Evolutionary conservation across 805 yeast species (phyloP), one percentile per base, ranked within the genome.

Genomic region (Yamadazyma paraphyllophila): DNA sequence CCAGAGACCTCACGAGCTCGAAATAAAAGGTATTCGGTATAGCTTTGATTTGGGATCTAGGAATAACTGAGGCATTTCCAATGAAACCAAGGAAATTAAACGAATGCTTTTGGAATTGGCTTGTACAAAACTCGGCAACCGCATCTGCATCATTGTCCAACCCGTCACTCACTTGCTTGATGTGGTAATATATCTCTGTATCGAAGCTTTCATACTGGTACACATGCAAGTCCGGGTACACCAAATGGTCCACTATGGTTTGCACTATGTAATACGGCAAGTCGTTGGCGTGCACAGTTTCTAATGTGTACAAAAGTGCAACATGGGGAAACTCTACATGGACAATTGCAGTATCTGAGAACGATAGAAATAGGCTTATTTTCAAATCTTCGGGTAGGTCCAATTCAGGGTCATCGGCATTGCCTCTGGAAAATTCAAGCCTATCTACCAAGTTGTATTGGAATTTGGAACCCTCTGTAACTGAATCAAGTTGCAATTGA

Each of bases 251-350:
- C 11, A 62, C 34, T 4, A 68, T 48, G 2, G 67, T 60, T 52
- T 81, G 85, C 0, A 85, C 73, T 2, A 82, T 68, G 47, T 72
- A 77, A 52, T 73, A 83, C 1, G 94, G 90, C 32, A 84, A 65
- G 50, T 77, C 85, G 52, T 84, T 85, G 31, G 69, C 66, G 46
- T 74, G 74, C 13, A 83, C 71, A 10, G 79, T 58, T 0, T 65
- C 69, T 6, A 41, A 26, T 30, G 3, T n/a, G 17, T 39, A 39
- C 7, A 39, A n/a, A 30, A 39, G 43, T 6, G 16, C 43, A 15
- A 39, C 36, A 20, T 39, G 43, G 12, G 41, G 36, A 17, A 17
- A 15, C 13, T 14, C 30, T 7, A 14, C 17, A 25, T 45, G 48
- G 12, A 46, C 30, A 13, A 46, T 33, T 2, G 39, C 50, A 2